A percentile compares a stretch with the other conserved stretches of the same genome.
Evolutionary conservation across 768 basidiomycete species (phyloP).

Genomic region (Lactifluus volemus): DNA sequence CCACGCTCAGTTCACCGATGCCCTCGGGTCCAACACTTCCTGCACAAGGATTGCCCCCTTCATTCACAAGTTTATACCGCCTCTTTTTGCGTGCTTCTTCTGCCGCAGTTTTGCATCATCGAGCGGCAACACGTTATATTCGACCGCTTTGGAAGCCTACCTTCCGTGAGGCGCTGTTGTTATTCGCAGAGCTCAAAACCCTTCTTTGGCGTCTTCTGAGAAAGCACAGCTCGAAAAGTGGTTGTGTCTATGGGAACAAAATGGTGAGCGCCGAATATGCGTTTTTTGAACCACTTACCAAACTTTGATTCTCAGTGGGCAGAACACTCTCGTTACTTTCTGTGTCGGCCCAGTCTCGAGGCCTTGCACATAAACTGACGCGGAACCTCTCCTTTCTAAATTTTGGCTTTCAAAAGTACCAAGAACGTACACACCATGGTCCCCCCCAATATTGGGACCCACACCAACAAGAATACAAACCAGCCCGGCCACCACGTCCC

Average conservation of each 20-base stretch:
- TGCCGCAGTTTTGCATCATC: conserved; percentile 16
- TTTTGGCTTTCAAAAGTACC: conserved; percentile 25
- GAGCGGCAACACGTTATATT: conserved; percentile 4
- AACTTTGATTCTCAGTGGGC: conserved; percentile 41
- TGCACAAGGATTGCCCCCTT: conserved; percentile 3
- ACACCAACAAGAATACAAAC: conserved; percentile 9
- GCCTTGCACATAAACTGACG: conserved; percentile 50
- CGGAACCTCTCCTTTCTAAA: conserved; percentile 42
- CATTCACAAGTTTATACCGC: conserved; percentile 16
- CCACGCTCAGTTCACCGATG: background rate
- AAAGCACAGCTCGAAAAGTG: conserved; percentile 10
- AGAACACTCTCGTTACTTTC: conserved; percentile 53
- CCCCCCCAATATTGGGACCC: conserved; percentile 14
- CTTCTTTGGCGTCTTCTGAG: background rate
- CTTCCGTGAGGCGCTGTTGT: conserved; percentile 13
- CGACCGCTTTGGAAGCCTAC: conserved; percentile 13
- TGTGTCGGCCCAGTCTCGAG: conserved; percentile 53
- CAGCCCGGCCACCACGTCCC: conserved; percentile 11
- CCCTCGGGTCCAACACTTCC: background rate
- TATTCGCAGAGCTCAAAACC: conserved; percentile 2
- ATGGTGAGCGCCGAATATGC: conserved; percentile 1
- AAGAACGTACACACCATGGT: conserved; percentile 4
- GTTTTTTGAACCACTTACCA: background rate
- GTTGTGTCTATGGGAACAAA: conserved; percentile 12
- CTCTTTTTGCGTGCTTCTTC: conserved; percentile 16